phyloP scores from a whole-genome alignment of 2,329 filamentous ascomycete genomes.

The Verticillium nubilum region DNA sequence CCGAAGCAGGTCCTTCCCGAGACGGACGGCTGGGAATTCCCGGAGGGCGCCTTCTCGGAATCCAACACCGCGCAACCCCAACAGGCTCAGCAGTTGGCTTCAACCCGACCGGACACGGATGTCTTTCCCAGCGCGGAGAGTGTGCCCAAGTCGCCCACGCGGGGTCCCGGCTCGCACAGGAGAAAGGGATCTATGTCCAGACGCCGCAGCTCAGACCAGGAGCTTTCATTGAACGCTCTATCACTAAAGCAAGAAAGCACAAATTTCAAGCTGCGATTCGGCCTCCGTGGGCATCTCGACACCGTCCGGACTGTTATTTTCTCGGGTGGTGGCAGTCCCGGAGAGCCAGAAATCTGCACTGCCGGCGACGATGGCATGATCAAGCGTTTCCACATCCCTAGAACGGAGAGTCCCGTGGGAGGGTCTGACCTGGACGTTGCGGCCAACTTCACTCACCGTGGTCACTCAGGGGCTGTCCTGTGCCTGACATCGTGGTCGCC shows the following conservation, averaged over 20 bases:
- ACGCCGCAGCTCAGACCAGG: constrained; percentile 64
- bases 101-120: constrained; percentile 76
- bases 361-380: constrained; percentile 92
- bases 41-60: constrained; percentile 66
- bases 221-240: constrained; percentile 44
- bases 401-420: constrained; percentile 39
- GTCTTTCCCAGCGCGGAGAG: constrained; percentile 79
- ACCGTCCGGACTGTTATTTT: constrained; percentile 94
- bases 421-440: constrained; percentile 82
- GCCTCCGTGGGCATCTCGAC: constrained; percentile 85
- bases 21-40: constrained; percentile 87
- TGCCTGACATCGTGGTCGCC: constrained; percentile 82
- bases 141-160: constrained; percentile 72
- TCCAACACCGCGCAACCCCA: constrained; percentile 26
- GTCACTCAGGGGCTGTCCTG: constrained; percentile 86
- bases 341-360: constrained; percentile 95
- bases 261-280: constrained; percentile 89
- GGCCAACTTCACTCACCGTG: constrained; percentile 92
- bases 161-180: constrained; percentile 63
- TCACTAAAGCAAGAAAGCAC: constrained; percentile 61
- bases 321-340: constrained; percentile 89
- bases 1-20: constrained; percentile 39
- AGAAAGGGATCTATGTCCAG: constrained; percentile 76
- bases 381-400: constrained; percentile 94
- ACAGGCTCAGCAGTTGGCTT: constrained; percentile 39